These are phyloP conservation scores for Papiliotrema fonsecae DNA, from an alignment of 1,284 basidiomycete genomes.

Conservation along the genomic window DNA sequence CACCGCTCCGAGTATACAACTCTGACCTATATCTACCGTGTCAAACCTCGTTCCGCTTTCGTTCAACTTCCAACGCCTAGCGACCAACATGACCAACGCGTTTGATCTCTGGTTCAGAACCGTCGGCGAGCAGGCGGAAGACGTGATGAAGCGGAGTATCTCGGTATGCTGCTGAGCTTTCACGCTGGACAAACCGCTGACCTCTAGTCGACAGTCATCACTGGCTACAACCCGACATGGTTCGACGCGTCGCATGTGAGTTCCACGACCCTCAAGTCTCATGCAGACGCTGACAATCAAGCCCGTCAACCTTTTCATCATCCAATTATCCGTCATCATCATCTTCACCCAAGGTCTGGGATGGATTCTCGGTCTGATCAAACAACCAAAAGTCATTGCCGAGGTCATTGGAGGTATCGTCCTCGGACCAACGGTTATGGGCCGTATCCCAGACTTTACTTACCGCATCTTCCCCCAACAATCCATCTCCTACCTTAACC, in stretches of 20 bases:
- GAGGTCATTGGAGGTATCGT: conserved; percentile 82
- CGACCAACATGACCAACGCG: background rate
- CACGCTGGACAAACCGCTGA: background rate
- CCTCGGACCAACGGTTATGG: conserved; percentile 63
- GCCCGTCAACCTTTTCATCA: conserved; percentile 77
- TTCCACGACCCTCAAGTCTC: background rate
- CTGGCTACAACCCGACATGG: conserved; percentile 62
- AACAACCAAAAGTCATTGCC: conserved; percentile 80
- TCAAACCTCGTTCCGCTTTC: too few species aligned
- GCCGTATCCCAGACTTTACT: conserved; percentile 76
- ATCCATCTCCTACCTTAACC: conserved; percentile 72
- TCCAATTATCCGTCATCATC: conserved; percentile 67
- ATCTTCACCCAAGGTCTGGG: conserved; percentile 67
- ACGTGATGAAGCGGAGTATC: conserved; percentile 2
- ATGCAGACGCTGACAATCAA: conserved; percentile 51
- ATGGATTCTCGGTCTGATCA: conserved; percentile 59
- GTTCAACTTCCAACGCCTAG: too few species aligned
- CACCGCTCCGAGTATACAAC: too few species aligned
- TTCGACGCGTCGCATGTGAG: conserved; percentile 57
- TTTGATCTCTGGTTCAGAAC: background rate
- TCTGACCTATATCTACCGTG: too few species aligned
- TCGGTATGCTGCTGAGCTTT: conserved; percentile 10
- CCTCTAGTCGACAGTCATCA: conserved; percentile 26
- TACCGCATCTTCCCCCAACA: conserved; percentile 69
- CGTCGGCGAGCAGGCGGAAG: background rate